Evolutionary conservation across 306 rosid genomes (phyloP).

Genomic region (Clitoria ternatea): DNA sequence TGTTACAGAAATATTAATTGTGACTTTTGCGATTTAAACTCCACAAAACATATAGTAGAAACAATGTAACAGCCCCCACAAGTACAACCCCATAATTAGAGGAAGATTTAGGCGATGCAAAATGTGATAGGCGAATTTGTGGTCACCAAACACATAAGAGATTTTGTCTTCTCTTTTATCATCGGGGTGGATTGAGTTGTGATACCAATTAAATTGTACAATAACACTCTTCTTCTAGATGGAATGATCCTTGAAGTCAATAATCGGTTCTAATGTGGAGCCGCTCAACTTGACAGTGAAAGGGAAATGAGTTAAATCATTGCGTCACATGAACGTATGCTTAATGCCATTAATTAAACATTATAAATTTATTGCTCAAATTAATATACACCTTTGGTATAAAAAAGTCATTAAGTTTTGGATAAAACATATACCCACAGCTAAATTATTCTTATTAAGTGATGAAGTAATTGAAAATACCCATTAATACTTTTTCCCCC

Average conservation of each 20-base stretch:
- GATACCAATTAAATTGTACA: neutral
- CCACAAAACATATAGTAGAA: neutral
- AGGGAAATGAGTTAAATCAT: neutral
- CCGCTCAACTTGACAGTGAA: neutral
- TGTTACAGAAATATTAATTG: no score
- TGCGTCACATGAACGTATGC: slow-evolving; percentile 8
- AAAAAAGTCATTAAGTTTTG: no score
- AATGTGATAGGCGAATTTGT: neutral
- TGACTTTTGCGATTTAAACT: neutral
- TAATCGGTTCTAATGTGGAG: neutral
- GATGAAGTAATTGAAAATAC: no score
- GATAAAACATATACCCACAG: no score
- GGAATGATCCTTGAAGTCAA: neutral
- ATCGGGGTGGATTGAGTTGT: neutral
- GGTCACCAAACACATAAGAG: neutral
- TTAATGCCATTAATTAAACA: neutral
- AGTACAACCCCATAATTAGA: neutral
- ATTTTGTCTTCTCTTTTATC: neutral
- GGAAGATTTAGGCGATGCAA: neutral
- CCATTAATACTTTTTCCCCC: no score
- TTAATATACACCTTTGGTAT: no score
- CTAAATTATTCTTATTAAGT: no score
- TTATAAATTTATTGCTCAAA: neutral
- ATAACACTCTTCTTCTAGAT: neutral
- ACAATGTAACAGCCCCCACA: neutral